Percentiles rank a stretch among this genome's conserved stretches.
Conservation (phyloP, 768 basidiomycete species). For the Tylopilus felleus region DNA sequence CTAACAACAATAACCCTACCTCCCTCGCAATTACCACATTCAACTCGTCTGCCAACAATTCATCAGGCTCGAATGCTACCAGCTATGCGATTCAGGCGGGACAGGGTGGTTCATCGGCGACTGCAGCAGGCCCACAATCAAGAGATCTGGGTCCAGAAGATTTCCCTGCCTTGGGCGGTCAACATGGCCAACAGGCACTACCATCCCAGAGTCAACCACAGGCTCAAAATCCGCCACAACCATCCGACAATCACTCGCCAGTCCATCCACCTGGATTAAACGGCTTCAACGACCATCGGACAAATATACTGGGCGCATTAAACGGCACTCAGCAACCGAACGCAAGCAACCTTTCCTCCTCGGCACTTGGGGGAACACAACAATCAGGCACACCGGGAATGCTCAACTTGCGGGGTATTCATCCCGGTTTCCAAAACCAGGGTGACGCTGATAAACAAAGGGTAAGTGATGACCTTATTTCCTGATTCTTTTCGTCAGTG, state of each 20-base stretch:
- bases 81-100: constrained; percentile 86
- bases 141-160: constrained; percentile 76
- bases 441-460: constrained; percentile 66
- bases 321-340: constrained; percentile 27
- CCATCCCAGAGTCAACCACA: constrained; percentile 28
- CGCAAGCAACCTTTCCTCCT: constrained; percentile 16
- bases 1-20: constrained; percentile 30
- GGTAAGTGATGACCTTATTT: constrained; percentile 41
- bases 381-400: constrained; percentile 62
- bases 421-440: constrained; percentile 48
- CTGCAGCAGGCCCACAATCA: constrained; percentile 9
- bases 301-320: constrained; percentile 53
- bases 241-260: constrained; percentile 31
- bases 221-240: constrained; percentile 30
- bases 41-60: constrained; percentile 29
- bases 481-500: neutral
- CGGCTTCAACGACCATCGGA: constrained; percentile 56
- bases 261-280: constrained; percentile 77
- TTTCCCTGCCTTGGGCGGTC: constrained; percentile 83
- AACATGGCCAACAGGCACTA: constrained; percentile 35
- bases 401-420: constrained; percentile 50
- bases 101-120: constrained; percentile 35
- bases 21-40: constrained; percentile 23
- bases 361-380: constrained; percentile 41
- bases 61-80: constrained; percentile 39